phyloP scores from a whole-genome alignment of 306 rosid genomes.

The Prunus dulcis region DNA sequence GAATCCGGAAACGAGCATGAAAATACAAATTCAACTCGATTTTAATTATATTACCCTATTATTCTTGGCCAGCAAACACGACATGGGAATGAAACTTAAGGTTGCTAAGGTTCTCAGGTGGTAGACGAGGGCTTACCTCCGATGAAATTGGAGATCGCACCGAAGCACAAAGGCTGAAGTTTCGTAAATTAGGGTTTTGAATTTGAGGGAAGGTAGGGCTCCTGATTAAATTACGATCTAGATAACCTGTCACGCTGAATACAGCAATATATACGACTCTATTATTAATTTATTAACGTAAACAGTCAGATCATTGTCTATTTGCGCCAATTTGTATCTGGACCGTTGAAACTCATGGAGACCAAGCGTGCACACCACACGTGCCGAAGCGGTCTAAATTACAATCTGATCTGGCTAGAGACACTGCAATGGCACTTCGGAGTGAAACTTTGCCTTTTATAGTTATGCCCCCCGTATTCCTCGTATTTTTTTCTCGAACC shows the following conservation, averaged over 20 bases:
- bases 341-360: background rate
- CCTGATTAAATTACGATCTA: background rate
- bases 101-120: background rate
- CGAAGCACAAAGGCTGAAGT: conserved; percentile 22
- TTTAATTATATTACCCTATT: background rate
- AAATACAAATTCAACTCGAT: background rate
- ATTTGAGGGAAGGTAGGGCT: background rate
- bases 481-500: background rate
- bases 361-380: background rate
- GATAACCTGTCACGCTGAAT: conserved; percentile 3
- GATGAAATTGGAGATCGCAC: conserved; percentile 23
- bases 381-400: background rate
- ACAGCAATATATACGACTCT: conserved; percentile 7
- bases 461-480: background rate
- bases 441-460: background rate
- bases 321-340: background rate
- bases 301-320: background rate
- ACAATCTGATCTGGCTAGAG: background rate
- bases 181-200: conserved; percentile 39
- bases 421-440: too few relatives aligned
- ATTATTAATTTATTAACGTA: background rate
- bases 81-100: background rate
- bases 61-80: background rate
- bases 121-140: conserved; percentile 31
- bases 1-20: background rate